Percentiles rank a stretch among this genome's conserved stretches.
These are phyloP conservation scores for Ensete glaucum DNA, from an alignment of 176 grass and related monocot genomes.

Conservation along the genomic window DNA sequence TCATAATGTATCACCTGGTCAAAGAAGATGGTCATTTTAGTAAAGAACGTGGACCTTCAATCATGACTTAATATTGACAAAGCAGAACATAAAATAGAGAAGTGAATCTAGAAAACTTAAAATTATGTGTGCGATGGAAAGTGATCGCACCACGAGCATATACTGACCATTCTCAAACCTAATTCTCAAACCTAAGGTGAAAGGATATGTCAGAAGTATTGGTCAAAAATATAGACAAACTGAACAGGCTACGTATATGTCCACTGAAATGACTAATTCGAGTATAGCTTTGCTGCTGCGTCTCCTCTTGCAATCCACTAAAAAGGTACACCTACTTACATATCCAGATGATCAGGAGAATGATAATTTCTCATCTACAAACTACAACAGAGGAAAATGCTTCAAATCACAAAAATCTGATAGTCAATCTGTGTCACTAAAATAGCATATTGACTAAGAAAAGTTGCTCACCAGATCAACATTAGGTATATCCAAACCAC, in stretches of 20 bases:
- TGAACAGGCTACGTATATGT: too few species aligned
- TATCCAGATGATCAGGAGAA: too few species aligned
- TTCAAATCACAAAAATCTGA: too few species aligned
- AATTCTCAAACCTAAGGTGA: background rate
- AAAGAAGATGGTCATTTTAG: background rate
- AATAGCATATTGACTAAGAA: too few species aligned
- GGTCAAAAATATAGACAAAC: background rate
- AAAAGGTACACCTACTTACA: too few species aligned
- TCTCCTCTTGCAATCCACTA: too few species aligned
- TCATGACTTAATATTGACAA: background rate
- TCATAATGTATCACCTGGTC: slow-evolving; percentile 77
- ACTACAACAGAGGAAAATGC: too few species aligned
- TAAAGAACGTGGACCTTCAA: background rate
- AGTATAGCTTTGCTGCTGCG: too few species aligned
- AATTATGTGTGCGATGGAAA: background rate
- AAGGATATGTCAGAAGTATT: background rate
- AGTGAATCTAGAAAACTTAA: background rate
- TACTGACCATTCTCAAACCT: background rate
- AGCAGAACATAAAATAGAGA: background rate
- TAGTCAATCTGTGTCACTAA: too few species aligned
- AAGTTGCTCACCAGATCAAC: slow-evolving; percentile 67
- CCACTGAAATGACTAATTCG: too few species aligned
- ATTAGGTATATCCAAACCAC: slow-evolving; percentile 94
- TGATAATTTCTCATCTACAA: too few species aligned
- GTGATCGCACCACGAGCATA: background rate